Evolutionary conservation across 2,329 filamentous ascomycete genomes (phyloP), one percentile per base, ranked within the genome.

Genomic region (Aureobasidium pullulans): DNA sequence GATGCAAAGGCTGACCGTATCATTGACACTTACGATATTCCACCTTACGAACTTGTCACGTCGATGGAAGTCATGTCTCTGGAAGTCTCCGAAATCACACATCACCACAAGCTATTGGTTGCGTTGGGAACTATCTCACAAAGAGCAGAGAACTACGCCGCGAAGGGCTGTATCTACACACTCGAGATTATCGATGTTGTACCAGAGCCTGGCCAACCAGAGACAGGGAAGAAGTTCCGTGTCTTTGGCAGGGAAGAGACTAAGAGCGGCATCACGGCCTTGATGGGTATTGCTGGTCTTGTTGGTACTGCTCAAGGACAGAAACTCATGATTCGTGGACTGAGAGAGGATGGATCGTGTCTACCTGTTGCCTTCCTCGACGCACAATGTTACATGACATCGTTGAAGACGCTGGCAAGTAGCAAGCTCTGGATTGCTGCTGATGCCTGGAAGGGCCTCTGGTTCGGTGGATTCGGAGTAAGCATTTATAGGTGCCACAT

Each of bases 281-380:
- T 99, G 10, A 63, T 87, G 96, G 58, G 93, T 89, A 43, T 90
- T 86, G 0, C 91, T 94, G 73, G 94, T 89, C 1, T 90, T 93
- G 65, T 85, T 95, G 80, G 86, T 94, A 62, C 89, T 89, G 91
- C 92, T 0, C 94, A 99, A 70, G 62, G 94, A 0, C 92, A 96
- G 69, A 99, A 99, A 74, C 93, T 91, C 71, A 95, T 99, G 88
- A 91, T 99, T 1, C 83, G 94, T 61, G 94, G 94, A 42, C 80
- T 99, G 3, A 96, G 96, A 71, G 94, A 99, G 72, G 94, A 99
- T 70, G 90, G 92, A 0, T 91, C 89, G 1, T 81, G 97, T 56
- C 79, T 97, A 0, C 94, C 94, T 0, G 93, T 99, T 3, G 94
- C 94, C 0, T 99, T 99, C 70, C 88, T 99, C 80, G 94, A 99